These are phyloP conservation scores for Inonotus hispidus DNA, from an alignment of 1,284 basidiomycete species.

Conservation along the genomic window DNA sequence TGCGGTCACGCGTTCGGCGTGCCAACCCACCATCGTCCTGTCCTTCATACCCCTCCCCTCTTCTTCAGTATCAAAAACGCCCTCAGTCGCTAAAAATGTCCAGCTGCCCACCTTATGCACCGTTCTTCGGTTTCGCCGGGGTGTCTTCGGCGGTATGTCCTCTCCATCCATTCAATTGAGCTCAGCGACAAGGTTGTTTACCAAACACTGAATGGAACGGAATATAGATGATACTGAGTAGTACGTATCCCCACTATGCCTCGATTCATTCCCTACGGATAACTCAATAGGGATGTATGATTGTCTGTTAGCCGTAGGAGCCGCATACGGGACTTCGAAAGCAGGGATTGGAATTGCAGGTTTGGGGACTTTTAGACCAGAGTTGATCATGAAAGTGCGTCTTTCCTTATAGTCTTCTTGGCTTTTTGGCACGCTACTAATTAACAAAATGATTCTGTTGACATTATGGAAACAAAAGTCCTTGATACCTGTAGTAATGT, in stretches of 20 bases:
- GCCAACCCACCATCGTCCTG: no score
- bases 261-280: no score
- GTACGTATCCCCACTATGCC: conserved; percentile 39
- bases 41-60: no score
- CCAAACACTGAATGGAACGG: conserved; percentile 10
- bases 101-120: conserved; percentile 74
- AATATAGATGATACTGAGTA: conserved; percentile 82
- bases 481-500: conserved; percentile 59
- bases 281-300: no score
- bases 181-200: conserved; percentile 10
- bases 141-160: conserved; percentile 66
- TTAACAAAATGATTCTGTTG: no score
- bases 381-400: conserved; percentile 95
- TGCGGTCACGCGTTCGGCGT: no score
- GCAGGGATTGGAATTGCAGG: conserved; percentile 98
- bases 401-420: no score
- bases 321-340: conserved; percentile 96
- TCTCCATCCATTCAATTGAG: conserved; percentile 3
- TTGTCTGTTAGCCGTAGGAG: conserved; percentile 68
- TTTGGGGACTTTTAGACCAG: conserved; percentile 89
- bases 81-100: conserved; percentile 37
- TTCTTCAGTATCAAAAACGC: no score
- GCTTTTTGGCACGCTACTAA: no score
- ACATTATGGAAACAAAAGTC: conserved; percentile 31
- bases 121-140: conserved; percentile 83